Percentiles rank a stretch among this genome's conserved stretches.
These are phyloP conservation scores for Wickerhamomyces ciferrii DNA, from an alignment of 805 yeast species.

Conservation along the genomic window DNA sequence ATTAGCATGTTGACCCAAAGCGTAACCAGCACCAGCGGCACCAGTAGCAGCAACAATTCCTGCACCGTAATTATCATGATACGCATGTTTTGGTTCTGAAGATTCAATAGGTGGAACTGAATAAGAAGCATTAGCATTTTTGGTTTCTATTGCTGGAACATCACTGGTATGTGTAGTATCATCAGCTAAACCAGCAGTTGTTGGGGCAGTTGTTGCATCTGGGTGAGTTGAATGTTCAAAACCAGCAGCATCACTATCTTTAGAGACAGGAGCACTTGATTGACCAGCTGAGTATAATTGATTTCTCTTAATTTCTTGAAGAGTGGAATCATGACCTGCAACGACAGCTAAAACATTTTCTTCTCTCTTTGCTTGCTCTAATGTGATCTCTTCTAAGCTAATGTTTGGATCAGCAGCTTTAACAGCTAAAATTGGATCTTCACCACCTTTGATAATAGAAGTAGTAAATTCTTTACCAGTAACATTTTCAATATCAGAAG, in stretches of 20 bases:
- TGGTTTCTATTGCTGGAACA: not conserved
- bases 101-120: not conserved
- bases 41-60: not conserved
- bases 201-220: slow-evolving; percentile 16
- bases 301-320: slow-evolving; percentile 1
- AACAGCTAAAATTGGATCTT: slow-evolving; percentile 8
- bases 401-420: slow-evolving; percentile 7
- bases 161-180: not conserved
- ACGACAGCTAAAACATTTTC: slow-evolving; percentile 11
- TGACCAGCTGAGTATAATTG: not conserved
- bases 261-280: slow-evolving; percentile 2
- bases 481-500: slow-evolving; percentile 6
- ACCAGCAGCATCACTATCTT: not conserved
- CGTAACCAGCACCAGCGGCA: not conserved
- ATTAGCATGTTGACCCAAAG: not conserved
- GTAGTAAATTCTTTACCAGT: slow-evolving; percentile 11
- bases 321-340: slow-evolving; percentile 6
- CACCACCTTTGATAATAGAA: slow-evolving; percentile 6
- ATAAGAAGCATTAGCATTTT: not conserved
- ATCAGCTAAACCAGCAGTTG: slow-evolving; percentile 7
- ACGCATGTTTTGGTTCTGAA: not conserved
- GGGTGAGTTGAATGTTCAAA: not conserved
- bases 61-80: not conserved
- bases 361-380: slow-evolving; percentile 14
- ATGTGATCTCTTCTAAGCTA: slow-evolving; percentile 10